A percentile compares a stretch with the other conserved stretches of the same genome.
Evolutionary conservation across 2,329 filamentous ascomycete species (phyloP).

Genomic region (Colletotrichum trifolii): DNA sequence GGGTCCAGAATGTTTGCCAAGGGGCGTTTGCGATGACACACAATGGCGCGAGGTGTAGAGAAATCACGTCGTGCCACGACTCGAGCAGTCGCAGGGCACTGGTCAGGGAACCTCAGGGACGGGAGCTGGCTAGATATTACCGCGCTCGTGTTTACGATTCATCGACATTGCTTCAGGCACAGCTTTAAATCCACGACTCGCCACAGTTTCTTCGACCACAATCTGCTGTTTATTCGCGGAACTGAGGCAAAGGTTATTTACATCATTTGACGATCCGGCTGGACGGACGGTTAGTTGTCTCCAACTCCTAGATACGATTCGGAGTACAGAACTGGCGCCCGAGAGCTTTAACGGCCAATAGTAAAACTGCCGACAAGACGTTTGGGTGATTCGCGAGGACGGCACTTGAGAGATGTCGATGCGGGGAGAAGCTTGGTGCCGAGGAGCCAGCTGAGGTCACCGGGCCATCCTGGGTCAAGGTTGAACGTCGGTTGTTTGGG

Average conservation of each 20-base stretch:
- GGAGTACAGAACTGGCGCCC: conserved; percentile 9
- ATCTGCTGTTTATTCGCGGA: not conserved
- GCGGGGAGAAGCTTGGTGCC: conserved; percentile 20
- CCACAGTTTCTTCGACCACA: conserved; percentile 1
- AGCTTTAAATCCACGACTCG: not conserved
- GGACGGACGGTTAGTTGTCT: too few relatives aligned
- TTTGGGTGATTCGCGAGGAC: not conserved
- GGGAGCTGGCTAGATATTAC: conserved; percentile 6
- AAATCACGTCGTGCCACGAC: not conserved
- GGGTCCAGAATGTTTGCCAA: too few relatives aligned
- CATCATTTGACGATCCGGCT: not conserved
- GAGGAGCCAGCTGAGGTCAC: conserved; percentile 8
- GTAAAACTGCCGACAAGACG: conserved; percentile 21
- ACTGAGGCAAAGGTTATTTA: not conserved
- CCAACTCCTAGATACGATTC: too few relatives aligned
- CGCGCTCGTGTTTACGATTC: not conserved
- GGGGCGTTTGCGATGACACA: too few relatives aligned
- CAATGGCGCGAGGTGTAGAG: too few relatives aligned
- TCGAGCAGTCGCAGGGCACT: not conserved
- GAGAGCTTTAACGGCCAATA: conserved; percentile 17
- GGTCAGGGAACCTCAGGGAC: conserved; percentile 3
- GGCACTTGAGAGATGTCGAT: not conserved
- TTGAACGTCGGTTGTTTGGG: not conserved
- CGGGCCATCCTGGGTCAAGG: conserved; percentile 8
- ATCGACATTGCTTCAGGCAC: not conserved